These are phyloP conservation scores for Raffaelea arxii DNA, from an alignment of 2,329 filamentous ascomycete genomes.

Conservation along the genomic window DNA sequence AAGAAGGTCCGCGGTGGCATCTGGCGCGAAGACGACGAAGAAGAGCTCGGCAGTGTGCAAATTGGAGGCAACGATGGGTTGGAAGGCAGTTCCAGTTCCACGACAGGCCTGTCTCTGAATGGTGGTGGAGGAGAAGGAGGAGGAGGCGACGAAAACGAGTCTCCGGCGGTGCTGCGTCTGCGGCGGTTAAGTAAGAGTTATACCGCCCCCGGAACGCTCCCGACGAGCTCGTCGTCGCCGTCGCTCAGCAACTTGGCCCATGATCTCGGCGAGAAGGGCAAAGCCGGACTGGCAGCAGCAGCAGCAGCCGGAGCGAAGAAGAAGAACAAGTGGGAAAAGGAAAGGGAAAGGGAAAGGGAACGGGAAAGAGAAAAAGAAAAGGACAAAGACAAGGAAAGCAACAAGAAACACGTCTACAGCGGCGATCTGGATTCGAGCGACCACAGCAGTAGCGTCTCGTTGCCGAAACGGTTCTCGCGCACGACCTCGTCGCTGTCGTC, in stretches of 20 bases:
- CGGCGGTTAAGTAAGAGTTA: slow-evolving; percentile 47
- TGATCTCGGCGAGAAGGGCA: not conserved
- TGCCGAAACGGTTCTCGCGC: slow-evolving; percentile 43
- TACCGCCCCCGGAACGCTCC: slow-evolving; percentile 29
- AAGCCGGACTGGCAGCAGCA: not conserved
- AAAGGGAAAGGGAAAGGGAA: no score
- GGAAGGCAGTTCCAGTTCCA: no score
- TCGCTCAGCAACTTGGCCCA: slow-evolving; percentile 26
- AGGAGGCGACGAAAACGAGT: slow-evolving; percentile 24
- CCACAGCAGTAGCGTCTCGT: slow-evolving; percentile 9
- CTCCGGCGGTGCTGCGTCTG: slow-evolving; percentile 23
- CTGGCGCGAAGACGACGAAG: slow-evolving; percentile 44
- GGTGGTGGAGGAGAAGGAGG: slow-evolving; percentile 17
- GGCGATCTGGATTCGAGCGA: no score
- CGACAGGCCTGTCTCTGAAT: no score
- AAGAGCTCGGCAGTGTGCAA: slow-evolving; percentile 25
- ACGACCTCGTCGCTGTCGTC: slow-evolving; percentile 50
- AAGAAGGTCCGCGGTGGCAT: slow-evolving; percentile 81
- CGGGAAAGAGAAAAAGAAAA: no score
- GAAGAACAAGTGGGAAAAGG: no score
- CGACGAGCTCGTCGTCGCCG: slow-evolving; percentile 26
- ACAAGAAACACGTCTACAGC: no score
- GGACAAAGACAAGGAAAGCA: not conserved
- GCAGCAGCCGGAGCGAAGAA: no score
- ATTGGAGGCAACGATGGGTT: slow-evolving; percentile 22